Evolutionary conservation across 1,284 basidiomycete species (phyloP).

Genomic region (Bondarzewia mesenterica): DNA sequence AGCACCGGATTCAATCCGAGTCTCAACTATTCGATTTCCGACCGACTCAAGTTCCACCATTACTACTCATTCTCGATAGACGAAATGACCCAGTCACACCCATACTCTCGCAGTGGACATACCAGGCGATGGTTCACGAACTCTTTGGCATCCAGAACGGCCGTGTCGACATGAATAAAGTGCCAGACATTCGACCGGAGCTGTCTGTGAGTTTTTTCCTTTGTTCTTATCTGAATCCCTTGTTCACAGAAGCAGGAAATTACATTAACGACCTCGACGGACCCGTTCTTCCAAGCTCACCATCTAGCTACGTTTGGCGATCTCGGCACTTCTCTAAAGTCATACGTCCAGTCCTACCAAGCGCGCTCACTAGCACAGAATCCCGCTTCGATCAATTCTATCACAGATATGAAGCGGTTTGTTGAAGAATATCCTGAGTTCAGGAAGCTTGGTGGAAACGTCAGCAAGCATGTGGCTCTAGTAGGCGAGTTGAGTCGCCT

Average conservation of each 20-base stretch:
- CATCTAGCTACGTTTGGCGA: constrained; percentile 96
- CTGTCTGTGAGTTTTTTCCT: constrained; percentile 54
- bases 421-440: constrained; percentile 99
- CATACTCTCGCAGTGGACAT: constrained; percentile 97
- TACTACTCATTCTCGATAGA: constrained; percentile 79
- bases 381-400: constrained; percentile 86
- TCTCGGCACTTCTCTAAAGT: constrained; percentile 86
- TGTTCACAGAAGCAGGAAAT: constrained; percentile 61
- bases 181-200: constrained; percentile 86
- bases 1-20: constrained; percentile 72
- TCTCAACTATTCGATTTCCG: constrained; percentile 72
- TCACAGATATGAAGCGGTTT: constrained; percentile 95
- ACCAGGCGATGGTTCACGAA: constrained; percentile 99
- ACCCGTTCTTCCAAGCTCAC: constrained; percentile 92
- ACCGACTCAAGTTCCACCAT: constrained; percentile 64
- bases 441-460: constrained; percentile 92
- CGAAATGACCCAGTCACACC: constrained; percentile 98
- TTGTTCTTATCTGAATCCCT: background rate
- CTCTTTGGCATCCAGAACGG: constrained; percentile 92
- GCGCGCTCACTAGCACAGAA: constrained; percentile 73
- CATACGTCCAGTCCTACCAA: constrained; percentile 94
- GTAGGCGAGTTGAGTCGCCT: constrained; percentile 93
- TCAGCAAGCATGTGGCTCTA: constrained; percentile 95
- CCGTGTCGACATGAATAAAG: constrained; percentile 76
- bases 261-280: constrained; percentile 86